Percentiles rank a stretch among this genome's conserved stretches.
Evolutionary conservation across 2,329 filamentous ascomycete genomes (phyloP).

Genomic region (Trichophyton verrucosum): DNA sequence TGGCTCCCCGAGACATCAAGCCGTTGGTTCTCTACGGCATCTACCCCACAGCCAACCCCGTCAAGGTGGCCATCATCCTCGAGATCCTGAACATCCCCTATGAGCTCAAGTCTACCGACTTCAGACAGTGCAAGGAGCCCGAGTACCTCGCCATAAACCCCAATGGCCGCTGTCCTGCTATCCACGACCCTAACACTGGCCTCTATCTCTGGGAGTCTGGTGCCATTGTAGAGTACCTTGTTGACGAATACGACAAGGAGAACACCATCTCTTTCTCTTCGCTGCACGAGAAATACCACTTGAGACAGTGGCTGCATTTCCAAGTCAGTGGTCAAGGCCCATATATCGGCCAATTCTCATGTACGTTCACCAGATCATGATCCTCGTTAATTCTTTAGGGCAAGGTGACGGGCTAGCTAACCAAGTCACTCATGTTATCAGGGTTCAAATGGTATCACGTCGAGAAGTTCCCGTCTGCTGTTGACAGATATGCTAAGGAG

Average conservation of each 20-base stretch:
- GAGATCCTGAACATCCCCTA: slow-evolving; percentile 3
- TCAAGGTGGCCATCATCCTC: slow-evolving; percentile 6
- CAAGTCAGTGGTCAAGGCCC: slow-evolving; percentile 34
- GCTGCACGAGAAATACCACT: slow-evolving; percentile 21
- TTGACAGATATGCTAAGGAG: slow-evolving; percentile 38
- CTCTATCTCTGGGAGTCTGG: slow-evolving; percentile 30
- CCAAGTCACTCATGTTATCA: slow-evolving; percentile 2
- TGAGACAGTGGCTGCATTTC: slow-evolving; percentile 32
- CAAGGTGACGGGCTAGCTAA: slow-evolving; percentile 8
- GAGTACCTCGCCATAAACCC: slow-evolving; percentile 24
- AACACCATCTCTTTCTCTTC: slow-evolving; percentile 26
- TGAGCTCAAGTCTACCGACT: background rate
- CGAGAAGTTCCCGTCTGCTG: slow-evolving; percentile 34
- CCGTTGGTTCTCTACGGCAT: slow-evolving; percentile 14
- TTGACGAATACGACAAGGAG: slow-evolving; percentile 32
- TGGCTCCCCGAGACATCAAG: slow-evolving; percentile 8
- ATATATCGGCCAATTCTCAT: slow-evolving; percentile 30
- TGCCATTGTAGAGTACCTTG: slow-evolving; percentile 29
- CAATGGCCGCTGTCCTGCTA: slow-evolving; percentile 32
- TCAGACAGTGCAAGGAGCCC: slow-evolving; percentile 5
- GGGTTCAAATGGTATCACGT: slow-evolving; percentile 30
- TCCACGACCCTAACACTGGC: slow-evolving; percentile 31
- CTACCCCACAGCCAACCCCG: background rate
- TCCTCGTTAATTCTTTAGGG: background rate
- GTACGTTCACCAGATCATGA: background rate